phyloP scores from a whole-genome alignment of 129 eudicot species.

The Flaveria ramosissima region DNA sequence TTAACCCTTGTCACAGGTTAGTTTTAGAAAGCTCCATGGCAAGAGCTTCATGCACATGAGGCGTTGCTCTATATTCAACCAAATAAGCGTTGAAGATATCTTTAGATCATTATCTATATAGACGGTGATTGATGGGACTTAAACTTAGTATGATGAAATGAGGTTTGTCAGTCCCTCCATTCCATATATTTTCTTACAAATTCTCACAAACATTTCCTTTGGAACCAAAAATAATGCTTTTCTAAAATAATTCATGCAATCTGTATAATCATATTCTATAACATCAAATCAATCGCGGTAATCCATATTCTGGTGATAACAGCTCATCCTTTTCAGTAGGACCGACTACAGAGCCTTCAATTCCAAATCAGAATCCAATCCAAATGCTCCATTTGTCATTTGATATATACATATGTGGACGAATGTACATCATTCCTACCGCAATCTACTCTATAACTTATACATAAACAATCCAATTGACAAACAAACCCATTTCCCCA shows the following conservation, averaged over 20 bases:
- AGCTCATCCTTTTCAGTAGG: too few species aligned
- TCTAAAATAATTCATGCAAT: not conserved
- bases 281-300: slow-evolving; percentile 11
- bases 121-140: not conserved
- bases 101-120: not conserved
- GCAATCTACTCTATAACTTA: not conserved
- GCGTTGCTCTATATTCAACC: too few species aligned
- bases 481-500: slow-evolving; percentile 4
- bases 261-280: not conserved
- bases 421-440: not conserved
- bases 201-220: not conserved
- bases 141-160: not conserved
- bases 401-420: not conserved
- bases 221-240: slow-evolving; percentile 20
- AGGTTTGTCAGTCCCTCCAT: not conserved
- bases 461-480: not conserved
- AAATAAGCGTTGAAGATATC: too few species aligned
- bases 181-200: not conserved
- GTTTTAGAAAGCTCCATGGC: too few species aligned
- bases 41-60: too few species aligned
- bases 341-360: not conserved
- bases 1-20: not conserved
- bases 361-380: not conserved
- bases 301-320: not conserved
- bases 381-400: not conserved